phyloP scores from a whole-genome alignment of 2,329 filamentous ascomycete genomes.

The Pseudocercospora cruenta region DNA sequence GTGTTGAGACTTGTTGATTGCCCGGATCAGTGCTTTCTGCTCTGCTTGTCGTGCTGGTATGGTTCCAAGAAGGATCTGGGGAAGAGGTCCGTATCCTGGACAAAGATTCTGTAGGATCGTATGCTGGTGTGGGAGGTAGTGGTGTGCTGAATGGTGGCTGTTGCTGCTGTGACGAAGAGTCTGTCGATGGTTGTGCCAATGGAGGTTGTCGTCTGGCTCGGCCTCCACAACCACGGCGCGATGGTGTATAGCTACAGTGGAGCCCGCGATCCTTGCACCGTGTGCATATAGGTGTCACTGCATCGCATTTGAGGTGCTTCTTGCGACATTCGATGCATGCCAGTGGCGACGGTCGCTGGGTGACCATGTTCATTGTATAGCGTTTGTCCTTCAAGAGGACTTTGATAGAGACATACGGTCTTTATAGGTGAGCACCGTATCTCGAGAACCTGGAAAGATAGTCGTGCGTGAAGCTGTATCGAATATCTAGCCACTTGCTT shows the following conservation, averaged over 20 bases:
- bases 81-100: neutral
- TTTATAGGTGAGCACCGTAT: too few species aligned
- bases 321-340: constrained; percentile 50
- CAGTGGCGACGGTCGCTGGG: constrained; percentile 24
- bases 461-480: too few species aligned
- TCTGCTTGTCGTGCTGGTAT: constrained; percentile 7
- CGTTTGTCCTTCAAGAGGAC: neutral
- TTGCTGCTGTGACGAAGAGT: neutral
- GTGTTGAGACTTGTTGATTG: constrained; percentile 14
- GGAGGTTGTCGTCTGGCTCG: constrained; percentile 27
- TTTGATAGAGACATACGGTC: neutral
- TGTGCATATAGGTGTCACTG: constrained; percentile 65
- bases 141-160: neutral
- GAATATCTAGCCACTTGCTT: too few species aligned
- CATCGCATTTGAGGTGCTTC: constrained; percentile 78
- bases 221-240: constrained; percentile 74
- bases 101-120: neutral
- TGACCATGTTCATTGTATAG: neutral
- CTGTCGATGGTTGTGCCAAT: neutral
- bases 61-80: constrained; percentile 11
- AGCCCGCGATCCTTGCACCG: constrained; percentile 64
- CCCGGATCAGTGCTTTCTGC: constrained; percentile 6
- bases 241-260: constrained; percentile 73
- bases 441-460: too few species aligned
- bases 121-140: neutral